These are phyloP conservation scores for Boletus rubroflammeus DNA, from an alignment of 768 basidiomycete genomes.

Conservation along the genomic window DNA sequence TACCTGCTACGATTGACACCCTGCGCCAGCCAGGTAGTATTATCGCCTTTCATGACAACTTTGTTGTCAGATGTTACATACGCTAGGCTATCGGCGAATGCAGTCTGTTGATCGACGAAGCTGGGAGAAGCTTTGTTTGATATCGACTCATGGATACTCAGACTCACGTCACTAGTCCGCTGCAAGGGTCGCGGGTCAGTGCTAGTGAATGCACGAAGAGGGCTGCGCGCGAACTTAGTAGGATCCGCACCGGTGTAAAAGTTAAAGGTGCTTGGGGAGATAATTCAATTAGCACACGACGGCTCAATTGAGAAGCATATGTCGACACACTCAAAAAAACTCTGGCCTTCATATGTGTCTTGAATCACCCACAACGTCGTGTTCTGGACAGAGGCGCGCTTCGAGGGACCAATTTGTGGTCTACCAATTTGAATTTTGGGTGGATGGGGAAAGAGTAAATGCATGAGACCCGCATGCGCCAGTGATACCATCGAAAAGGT, in stretches of 20 bases:
- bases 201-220: constrained; percentile 7
- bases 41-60: constrained; percentile 76
- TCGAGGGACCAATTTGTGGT: constrained; percentile 8
- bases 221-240: constrained; percentile 43
- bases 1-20: constrained; percentile 65
- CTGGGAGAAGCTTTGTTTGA: constrained; percentile 35
- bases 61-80: constrained; percentile 54
- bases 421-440: neutral
- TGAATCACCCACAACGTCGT: constrained; percentile 63
- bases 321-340: constrained; percentile 63
- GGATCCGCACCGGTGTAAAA: constrained; percentile 65
- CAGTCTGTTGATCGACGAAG: constrained; percentile 55
- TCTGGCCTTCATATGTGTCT: constrained; percentile 62
- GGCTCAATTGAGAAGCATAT: neutral
- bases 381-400: constrained; percentile 13
- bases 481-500: constrained; percentile 10
- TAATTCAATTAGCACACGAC: constrained; percentile 3
- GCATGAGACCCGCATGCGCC: constrained; percentile 12
- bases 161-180: constrained; percentile 70
- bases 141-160: neutral
- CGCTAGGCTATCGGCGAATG: constrained; percentile 51
- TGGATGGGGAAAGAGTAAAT: constrained; percentile 1
- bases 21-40: constrained; percentile 50
- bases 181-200: constrained; percentile 29
- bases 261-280: constrained; percentile 43